Evolutionary conservation across 1,284 basidiomycete species (phyloP).

Genomic region (Trametes hirsuta): DNA sequence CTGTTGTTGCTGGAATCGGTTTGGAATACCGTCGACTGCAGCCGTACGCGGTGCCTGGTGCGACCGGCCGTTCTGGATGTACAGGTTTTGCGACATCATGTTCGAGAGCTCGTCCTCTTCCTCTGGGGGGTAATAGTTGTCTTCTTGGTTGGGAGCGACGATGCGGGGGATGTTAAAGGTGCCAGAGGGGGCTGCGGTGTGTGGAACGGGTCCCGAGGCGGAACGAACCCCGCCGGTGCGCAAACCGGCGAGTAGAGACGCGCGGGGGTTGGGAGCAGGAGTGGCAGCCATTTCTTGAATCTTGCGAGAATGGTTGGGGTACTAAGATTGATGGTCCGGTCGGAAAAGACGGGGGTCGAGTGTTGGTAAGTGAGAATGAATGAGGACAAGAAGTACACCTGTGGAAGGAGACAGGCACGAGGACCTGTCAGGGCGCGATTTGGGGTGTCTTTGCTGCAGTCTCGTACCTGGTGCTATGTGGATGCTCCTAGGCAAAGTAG

Average conservation of each 20-base stretch:
- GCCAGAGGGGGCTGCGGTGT: conserved; percentile 66
- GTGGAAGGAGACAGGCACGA: background rate
- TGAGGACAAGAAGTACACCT: conserved; percentile 30
- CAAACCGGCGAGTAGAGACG: conserved; percentile 81
- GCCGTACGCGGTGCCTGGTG: conserved; percentile 65
- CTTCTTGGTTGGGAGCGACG: conserved; percentile 44
- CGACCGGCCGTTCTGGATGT: conserved; percentile 40
- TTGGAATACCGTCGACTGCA: conserved; percentile 66
- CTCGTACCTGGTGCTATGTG: conserved; percentile 22
- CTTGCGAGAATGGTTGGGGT: conserved; percentile 11
- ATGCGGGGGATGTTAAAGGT: conserved; percentile 63
- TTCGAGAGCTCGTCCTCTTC: conserved; percentile 63
- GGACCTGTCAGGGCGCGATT: conserved; percentile 1
- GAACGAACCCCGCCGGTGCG: conserved; percentile 85
- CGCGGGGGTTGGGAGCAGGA: conserved; percentile 64
- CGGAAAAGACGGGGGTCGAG: conserved; percentile 27
- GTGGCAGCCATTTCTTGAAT: conserved; percentile 55
- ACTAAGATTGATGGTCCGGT: conserved; percentile 14
- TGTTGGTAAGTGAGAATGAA: conserved; percentile 21
- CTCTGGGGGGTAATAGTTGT: conserved; percentile 50
- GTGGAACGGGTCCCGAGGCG: conserved; percentile 59
- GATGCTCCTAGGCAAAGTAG: conserved; percentile 16
- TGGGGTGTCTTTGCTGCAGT: background rate
- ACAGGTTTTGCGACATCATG: conserved; percentile 50
- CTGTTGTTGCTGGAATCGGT: conserved; percentile 50